Evolutionary conservation across 305 asterid species (phyloP), one percentile per base, ranked within the genome.

Genomic region (Solanum hybrid): DNA sequence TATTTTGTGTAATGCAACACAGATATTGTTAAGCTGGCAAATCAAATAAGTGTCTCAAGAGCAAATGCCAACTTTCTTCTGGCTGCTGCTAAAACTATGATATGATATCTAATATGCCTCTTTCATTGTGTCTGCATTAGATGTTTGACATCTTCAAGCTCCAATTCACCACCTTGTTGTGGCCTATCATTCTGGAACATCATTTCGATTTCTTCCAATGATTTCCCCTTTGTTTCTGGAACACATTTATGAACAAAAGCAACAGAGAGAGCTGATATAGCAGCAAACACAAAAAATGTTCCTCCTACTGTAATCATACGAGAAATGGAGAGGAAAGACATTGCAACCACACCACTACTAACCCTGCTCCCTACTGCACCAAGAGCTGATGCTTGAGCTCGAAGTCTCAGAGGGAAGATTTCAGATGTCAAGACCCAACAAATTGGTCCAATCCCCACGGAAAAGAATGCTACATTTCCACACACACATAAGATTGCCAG

Each of bases 401-500:
- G 88, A 75, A 95, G 95, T 75, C 91, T 93, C 29, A 93, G 39
- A 1, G 96, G 96, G 88, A 92, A 95, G 24, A 95, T 90, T 81
- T 95, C 97, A 6, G 96, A 94, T 1, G 96, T 91, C 31, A 93
- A 90, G 1, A 94, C 96, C 96, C 96, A 94, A 89, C 95, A 94
- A 36, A 95, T 86, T 0, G 98, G 98, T 22, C 95, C 98, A 34
- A 95, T 94, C 37, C 98, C 96, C 2, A 94, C 90, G 0, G 96
- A 95, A 83, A 94, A 94, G 91, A 94, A 94, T 5, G 96, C 96
- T 14, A 95, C 97, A 90, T 95, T 94, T 71, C 94, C 96, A 89
- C 96, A 94, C 7, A 94, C 96, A 22, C 92, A 92, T 5, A 92
- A 5, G 12, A 95, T 84, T 9, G 94, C 93, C 85, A 95, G 34